Conservation (phyloP, 768 basidiomycete genomes). For the Lactarius hatsudake region DNA sequence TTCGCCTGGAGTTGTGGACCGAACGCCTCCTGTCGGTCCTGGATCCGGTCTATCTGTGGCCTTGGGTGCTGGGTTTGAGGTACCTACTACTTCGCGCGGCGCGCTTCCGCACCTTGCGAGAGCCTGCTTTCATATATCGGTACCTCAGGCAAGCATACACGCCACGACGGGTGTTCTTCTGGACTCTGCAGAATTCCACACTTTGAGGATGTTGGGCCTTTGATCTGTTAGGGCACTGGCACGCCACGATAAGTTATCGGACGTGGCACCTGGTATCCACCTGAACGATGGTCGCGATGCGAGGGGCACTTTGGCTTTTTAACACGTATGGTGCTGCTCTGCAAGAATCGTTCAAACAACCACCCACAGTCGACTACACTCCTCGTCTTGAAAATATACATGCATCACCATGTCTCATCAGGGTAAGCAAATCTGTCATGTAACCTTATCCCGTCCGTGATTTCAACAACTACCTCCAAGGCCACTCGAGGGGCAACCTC, state of each 20-base stretch:
- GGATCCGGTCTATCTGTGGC: not conserved
- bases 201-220: not conserved
- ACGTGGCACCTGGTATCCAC: conserved; percentile 4
- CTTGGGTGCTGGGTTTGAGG: not conserved
- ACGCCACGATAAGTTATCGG: conserved; percentile 1
- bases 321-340: not conserved
- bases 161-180: not conserved
- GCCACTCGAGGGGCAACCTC: conserved; percentile 10
- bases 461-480: conserved; percentile 11
- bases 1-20: not conserved
- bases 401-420: not conserved
- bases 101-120: not conserved
- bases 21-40: not conserved
- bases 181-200: not conserved
- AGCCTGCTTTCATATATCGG: not conserved
- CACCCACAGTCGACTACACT: not conserved
- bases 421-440: not conserved
- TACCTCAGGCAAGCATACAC: not conserved
- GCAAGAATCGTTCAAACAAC: not conserved
- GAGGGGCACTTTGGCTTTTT: not conserved
- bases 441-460: conserved; percentile 1
- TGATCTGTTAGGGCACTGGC: not conserved
- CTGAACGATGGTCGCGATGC: not conserved
- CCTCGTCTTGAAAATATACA: not conserved
- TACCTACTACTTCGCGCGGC: not conserved